phyloP scores from a whole-genome alignment of 495 filamentous ascomycete species.

The Echria macrotheca region DNA sequence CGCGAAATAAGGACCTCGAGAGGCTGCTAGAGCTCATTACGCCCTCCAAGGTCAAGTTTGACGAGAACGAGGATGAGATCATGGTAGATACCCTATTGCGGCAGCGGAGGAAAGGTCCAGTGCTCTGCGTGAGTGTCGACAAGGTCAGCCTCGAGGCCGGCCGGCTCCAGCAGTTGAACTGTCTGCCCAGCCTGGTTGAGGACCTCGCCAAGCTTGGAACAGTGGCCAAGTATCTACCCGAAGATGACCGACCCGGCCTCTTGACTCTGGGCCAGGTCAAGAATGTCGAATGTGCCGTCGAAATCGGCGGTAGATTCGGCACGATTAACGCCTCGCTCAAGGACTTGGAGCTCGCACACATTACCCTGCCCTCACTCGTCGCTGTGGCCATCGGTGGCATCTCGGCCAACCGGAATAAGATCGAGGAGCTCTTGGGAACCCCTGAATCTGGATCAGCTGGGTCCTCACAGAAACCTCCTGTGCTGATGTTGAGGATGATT shows the following conservation, averaged over 20 bases:
- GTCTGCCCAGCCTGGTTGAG: constrained; percentile 62
- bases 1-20: constrained; percentile 75
- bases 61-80: constrained; percentile 82
- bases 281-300: constrained; percentile 51
- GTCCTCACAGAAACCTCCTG: constrained; percentile 43
- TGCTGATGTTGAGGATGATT: constrained; percentile 65
- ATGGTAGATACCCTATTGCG: constrained; percentile 85
- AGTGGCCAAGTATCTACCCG: constrained; percentile 89
- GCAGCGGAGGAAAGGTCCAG: constrained; percentile 85
- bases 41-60: constrained; percentile 87
- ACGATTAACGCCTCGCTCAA: constrained; percentile 49
- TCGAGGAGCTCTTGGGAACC: constrained; percentile 60
- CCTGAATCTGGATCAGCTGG: constrained; percentile 10
- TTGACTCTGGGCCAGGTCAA: constrained; percentile 67
- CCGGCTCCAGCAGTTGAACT: constrained; percentile 54
- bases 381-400: constrained; percentile 65
- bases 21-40: constrained; percentile 79
- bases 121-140: constrained; percentile 66
- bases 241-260: constrained; percentile 90
- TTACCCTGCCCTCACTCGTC: constrained; percentile 74
- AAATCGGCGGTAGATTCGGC: constrained; percentile 62
- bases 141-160: constrained; percentile 52
- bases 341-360: constrained; percentile 70
- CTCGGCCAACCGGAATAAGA: constrained; percentile 53
- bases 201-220: constrained; percentile 78